These are phyloP conservation scores for Thuja plicata DNA, from an alignment of 83 land plant genomes.

Conservation along the genomic window DNA sequence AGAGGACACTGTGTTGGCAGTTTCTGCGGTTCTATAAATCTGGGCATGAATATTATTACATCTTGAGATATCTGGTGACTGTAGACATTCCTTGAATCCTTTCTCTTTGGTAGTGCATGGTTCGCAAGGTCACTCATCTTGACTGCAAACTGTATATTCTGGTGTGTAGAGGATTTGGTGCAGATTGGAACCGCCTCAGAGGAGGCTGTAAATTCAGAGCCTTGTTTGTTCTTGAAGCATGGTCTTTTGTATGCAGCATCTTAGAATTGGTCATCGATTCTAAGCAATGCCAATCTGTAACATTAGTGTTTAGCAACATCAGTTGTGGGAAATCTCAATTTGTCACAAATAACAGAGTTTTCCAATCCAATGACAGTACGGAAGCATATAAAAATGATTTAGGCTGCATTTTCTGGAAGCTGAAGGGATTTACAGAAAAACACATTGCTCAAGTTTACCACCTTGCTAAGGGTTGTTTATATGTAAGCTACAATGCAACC, in stretches of 20 bases:
- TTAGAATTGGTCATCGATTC: constrained; percentile 45
- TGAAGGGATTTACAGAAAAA: constrained; percentile 49
- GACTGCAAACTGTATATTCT: constrained; percentile 30
- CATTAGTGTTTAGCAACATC: constrained; percentile 23
- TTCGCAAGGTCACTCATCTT: constrained; percentile 43
- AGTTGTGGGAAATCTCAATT: background rate
- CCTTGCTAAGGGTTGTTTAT: constrained; percentile 52
- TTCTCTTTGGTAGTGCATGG: constrained; percentile 42
- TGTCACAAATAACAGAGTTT: background rate
- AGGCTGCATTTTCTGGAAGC: constrained; percentile 27
- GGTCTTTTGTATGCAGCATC: constrained; percentile 32
- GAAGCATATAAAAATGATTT: constrained; percentile 4
- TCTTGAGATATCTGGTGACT: too few species aligned
- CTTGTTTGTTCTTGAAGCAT: constrained; percentile 44
- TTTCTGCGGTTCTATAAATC: too few species aligned
- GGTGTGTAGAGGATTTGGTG: constrained; percentile 46
- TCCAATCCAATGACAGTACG: background rate
- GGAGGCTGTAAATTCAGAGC: constrained; percentile 12
- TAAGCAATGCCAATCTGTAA: constrained; percentile 25
- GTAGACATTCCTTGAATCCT: too few species aligned
- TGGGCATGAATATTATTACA: too few species aligned
- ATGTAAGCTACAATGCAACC: constrained; percentile 22
- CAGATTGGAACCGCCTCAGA: constrained; percentile 30
- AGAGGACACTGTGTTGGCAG: too few species aligned
- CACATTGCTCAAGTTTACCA: constrained; percentile 34